Evolutionary conservation across 1,139 yeast species (phyloP).

Genomic region (Entelexis paramagnoliae): DNA sequence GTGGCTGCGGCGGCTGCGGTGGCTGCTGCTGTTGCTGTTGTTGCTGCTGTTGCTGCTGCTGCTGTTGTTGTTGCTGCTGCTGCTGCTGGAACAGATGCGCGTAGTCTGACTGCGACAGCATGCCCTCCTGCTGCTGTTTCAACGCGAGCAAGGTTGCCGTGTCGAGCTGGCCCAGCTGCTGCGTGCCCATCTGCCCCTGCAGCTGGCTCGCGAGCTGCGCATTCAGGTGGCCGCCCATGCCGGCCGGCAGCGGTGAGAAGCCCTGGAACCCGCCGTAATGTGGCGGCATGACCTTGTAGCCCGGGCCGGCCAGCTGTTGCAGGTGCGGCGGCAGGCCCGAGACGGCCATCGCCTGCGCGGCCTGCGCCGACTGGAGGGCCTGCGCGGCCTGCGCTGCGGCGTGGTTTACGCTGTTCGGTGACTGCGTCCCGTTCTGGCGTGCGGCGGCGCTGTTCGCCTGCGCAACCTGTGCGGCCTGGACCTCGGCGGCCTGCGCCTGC

Average conservation of each 20-base stretch:
- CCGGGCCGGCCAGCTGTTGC: constrained; percentile 18
- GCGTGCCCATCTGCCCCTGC: constrained; percentile 5
- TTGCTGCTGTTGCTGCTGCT: constrained; percentile 1
- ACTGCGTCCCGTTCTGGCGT: constrained; percentile 5
- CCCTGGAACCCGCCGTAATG: constrained; percentile 18
- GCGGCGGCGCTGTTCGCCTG: constrained; percentile 1
- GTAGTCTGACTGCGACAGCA: constrained; percentile 1
- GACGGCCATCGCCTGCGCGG: constrained; percentile 18
- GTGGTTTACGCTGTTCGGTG: not conserved
- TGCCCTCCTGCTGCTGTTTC: constrained; percentile 18
- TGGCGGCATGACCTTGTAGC: constrained; percentile 16
- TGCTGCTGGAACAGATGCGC: constrained; percentile 8
- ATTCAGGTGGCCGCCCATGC: constrained; percentile 10
- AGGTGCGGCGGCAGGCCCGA: constrained; percentile 19
- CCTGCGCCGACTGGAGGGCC: constrained; percentile 7
- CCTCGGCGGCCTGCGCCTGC: constrained; percentile 14
- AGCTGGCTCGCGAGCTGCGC: constrained; percentile 5
- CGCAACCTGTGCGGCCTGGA: constrained; percentile 4
- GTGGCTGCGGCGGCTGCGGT: not conserved
- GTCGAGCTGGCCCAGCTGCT: constrained; percentile 12
- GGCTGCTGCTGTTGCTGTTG: constrained; percentile 10
- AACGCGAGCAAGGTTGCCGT: constrained; percentile 14
- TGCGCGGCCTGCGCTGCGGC: constrained; percentile 7
- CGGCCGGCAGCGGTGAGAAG: constrained; percentile 9
- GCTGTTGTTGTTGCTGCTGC: constrained; percentile 3